phyloP scores from a whole-genome alignment of 2,329 filamentous ascomycete species.

The Xylaria sp. region DNA sequence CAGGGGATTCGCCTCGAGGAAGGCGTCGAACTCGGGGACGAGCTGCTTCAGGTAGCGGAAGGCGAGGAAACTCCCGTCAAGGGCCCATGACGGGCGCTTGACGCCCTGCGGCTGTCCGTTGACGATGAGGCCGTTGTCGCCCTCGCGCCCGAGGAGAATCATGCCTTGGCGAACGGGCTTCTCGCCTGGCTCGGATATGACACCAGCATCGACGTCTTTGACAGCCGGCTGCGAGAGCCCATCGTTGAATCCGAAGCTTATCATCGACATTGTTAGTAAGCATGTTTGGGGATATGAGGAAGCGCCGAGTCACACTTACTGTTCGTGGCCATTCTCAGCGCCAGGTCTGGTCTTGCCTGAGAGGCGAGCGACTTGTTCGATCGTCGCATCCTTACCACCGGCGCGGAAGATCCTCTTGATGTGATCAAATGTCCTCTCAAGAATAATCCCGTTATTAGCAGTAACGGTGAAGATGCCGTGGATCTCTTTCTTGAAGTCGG shows the following conservation, averaged over 20 bases:
- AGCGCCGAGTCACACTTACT: conserved; percentile 35
- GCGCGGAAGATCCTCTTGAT: conserved; percentile 41
- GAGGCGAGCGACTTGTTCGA: conserved; percentile 41
- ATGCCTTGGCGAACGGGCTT: conserved; percentile 41
- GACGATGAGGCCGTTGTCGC: conserved; percentile 35
- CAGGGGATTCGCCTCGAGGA: conserved; percentile 38
- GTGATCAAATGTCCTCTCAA: conserved; percentile 37
- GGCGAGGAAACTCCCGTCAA: conserved; percentile 51
- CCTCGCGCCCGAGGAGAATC: conserved; percentile 46
- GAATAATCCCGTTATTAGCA: conserved; percentile 38
- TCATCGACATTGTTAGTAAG: not conserved
- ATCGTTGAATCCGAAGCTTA: conserved; percentile 50
- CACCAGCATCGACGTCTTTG: conserved; percentile 37
- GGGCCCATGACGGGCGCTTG: conserved; percentile 45
- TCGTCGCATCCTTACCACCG: conserved; percentile 27
- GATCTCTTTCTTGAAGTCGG: conserved; percentile 42
- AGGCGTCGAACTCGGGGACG: conserved; percentile 51
- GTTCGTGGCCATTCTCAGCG: conserved; percentile 44
- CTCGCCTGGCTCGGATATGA: conserved; percentile 31
- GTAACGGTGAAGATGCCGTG: conserved; percentile 46
- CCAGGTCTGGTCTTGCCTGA: conserved; percentile 44
- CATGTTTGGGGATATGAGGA: not conserved
- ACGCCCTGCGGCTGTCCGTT: not conserved
- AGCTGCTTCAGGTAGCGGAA: conserved; percentile 52
- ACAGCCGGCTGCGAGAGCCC: conserved; percentile 49